Evolutionary conservation across 2,329 filamentous ascomycete species (phyloP).

Genomic region (Trichoderma simmonsii): DNA sequence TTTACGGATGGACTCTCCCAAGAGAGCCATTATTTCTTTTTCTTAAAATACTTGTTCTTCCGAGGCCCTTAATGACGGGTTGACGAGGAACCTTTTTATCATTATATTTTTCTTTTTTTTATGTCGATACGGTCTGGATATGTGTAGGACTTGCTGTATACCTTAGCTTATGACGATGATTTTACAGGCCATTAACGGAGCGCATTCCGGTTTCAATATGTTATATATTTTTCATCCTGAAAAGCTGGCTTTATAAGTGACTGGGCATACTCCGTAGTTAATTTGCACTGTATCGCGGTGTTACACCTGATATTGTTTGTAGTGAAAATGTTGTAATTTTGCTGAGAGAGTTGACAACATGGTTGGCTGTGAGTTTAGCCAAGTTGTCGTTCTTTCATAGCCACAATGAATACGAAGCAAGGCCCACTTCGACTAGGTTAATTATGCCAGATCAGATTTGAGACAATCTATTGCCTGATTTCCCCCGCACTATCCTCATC

Average conservation of each 20-base stretch:
- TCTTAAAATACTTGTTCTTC: not conserved
- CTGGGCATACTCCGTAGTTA: not conserved
- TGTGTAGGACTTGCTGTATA: conserved; percentile 12
- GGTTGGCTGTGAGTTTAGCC: not conserved
- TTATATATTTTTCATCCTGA: not conserved
- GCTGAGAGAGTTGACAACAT: not conserved
- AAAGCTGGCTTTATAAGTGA: not conserved
- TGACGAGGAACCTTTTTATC: not conserved
- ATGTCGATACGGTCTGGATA: conserved; percentile 17
- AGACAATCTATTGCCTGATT: not conserved
- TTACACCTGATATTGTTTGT: not conserved
- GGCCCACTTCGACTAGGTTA: not conserved
- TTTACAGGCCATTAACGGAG: conserved; percentile 9
- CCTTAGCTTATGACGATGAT: conserved; percentile 16
- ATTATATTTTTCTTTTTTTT: not conserved
- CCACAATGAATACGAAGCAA: not conserved
- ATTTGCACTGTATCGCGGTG: not conserved
- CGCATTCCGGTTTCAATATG: conserved; percentile 12
- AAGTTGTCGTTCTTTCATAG: not conserved
- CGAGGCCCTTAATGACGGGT: not conserved
- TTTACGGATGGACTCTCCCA: not conserved
- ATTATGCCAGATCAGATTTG: not conserved
- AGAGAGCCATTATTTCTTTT: not conserved
- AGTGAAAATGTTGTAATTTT: not conserved
- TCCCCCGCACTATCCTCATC: not conserved